These are phyloP conservation scores for Zygosaccharomyces pseudobailii DNA, from an alignment of 1,139 yeast genomes.

Conservation along the genomic window DNA sequence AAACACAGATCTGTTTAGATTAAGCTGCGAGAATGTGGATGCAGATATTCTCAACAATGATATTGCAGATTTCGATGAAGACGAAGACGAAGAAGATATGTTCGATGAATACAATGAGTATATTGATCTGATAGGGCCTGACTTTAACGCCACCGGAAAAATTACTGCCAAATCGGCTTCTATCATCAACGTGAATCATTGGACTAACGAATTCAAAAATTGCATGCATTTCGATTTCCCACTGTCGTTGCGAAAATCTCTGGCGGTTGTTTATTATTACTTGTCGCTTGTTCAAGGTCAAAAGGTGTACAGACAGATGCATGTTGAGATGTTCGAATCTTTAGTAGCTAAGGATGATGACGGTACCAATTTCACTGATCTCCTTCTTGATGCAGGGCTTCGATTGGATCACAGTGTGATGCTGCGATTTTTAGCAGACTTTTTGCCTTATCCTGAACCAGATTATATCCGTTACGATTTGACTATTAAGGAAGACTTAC, in stretches of 20 bases:
- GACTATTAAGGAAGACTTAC: slow-evolving; percentile 33
- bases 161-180: slow-evolving; percentile 66
- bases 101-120: slow-evolving; percentile 39
- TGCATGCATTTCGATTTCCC: slow-evolving; percentile 87
- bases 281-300: slow-evolving; percentile 76
- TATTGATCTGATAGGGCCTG: slow-evolving; percentile 42
- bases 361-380: slow-evolving; percentile 42
- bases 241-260: slow-evolving; percentile 50
- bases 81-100: slow-evolving; percentile 41
- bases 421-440: slow-evolving; percentile 42
- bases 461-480: slow-evolving; percentile 36
- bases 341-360: slow-evolving; percentile 39
- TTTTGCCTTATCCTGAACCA: slow-evolving; percentile 45
- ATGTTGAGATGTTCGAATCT: slow-evolving; percentile 56
- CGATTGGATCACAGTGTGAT: slow-evolving; percentile 52
- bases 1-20: slow-evolving; percentile 46
- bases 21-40: slow-evolving; percentile 27
- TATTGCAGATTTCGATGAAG: slow-evolving; percentile 42
- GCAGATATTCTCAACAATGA: slow-evolving; percentile 33
- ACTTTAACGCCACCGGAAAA: slow-evolving; percentile 49
- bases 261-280: slow-evolving; percentile 69
- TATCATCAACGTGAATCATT: slow-evolving; percentile 68
- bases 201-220: slow-evolving; percentile 83
- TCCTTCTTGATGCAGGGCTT: slow-evolving; percentile 36
- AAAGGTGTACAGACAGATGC: slow-evolving; percentile 53